phyloP scores from a whole-genome alignment of 352 stramenopile species.

The Blastocystis sp. region DNA sequence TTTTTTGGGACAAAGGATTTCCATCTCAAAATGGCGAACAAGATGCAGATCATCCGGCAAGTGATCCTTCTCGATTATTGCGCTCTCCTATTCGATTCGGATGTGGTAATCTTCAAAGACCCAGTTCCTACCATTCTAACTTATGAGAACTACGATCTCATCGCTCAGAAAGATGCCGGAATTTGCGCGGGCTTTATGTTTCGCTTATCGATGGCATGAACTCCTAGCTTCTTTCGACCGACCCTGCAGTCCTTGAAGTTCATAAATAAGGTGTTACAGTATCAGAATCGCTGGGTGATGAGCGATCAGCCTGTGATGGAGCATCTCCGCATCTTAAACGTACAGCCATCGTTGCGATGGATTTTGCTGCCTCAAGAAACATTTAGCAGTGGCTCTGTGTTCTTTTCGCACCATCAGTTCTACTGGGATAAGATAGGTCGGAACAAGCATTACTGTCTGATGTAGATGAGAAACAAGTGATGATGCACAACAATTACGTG shows the following conservation, averaged over 20 bases:
- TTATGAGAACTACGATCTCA: neutral
- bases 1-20: neutral
- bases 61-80: neutral
- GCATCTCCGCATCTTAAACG: neutral
- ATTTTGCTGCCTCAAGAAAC: neutral
- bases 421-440: neutral
- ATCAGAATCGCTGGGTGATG: neutral
- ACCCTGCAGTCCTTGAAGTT: neutral
- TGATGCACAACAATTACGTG: constrained; percentile 44
- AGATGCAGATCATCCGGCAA: constrained; percentile 34
- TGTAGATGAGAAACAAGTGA: neutral
- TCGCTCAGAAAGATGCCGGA: constrained; percentile 6
- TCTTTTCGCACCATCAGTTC: constrained; percentile 26
- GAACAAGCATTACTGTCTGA: neutral
- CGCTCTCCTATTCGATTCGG: constrained; percentile 48
- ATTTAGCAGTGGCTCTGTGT: constrained; percentile 4
- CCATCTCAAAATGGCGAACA: constrained; percentile 4
- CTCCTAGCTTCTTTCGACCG: constrained; percentile 12
- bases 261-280: neutral
- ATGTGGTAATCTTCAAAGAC: constrained; percentile 14
- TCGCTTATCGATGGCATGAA: neutral
- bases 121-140: neutral
- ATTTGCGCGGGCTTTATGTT: constrained; percentile 44
- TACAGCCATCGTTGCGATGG: neutral
- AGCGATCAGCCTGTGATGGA: constrained; percentile 21